Evolutionary conservation across 257 asterid genomes (phyloP).

Genomic region (Craterostigma plantagineum): DNA sequence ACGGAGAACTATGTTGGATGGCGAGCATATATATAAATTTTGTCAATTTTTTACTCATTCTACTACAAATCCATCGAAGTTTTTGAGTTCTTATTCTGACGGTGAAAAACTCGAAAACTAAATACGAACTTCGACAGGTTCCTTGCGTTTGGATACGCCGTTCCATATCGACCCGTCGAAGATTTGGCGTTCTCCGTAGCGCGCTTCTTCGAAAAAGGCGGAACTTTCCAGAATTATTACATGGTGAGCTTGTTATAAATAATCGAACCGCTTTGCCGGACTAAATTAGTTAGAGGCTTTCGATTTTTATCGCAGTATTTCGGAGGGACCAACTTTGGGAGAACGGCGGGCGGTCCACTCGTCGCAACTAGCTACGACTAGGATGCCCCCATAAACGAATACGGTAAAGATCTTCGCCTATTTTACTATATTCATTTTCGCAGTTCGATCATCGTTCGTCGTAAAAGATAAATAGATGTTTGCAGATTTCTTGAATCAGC

Average conservation of each 20-base stretch:
- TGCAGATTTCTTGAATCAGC: conserved; percentile 47
- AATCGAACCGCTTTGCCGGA: too few relatives aligned
- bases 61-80: too few relatives aligned
- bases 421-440: too few relatives aligned
- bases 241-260: conserved; percentile 30
- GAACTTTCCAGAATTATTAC: conserved; percentile 74
- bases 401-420: conserved; percentile 21
- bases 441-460: too few relatives aligned
- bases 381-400: conserved; percentile 76
- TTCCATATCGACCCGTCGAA: conserved; percentile 67
- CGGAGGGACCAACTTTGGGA: conserved; percentile 83
- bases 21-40: conserved; percentile 15
- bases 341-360: conserved; percentile 75
- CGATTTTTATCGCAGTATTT: conserved; percentile 29
- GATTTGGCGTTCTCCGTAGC: conserved; percentile 81
- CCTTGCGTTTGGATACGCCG: conserved; percentile 64
- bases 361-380: conserved; percentile 74
- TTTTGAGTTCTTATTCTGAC: too few relatives aligned
- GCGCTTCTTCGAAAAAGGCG: conserved; percentile 71
- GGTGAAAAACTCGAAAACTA: too few relatives aligned
- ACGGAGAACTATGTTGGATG: conserved; percentile 78
- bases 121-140: conserved; percentile 37
- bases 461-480: conserved; percentile 12
- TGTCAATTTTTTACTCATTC: neutral
- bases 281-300: too few relatives aligned